A percentile compares a stretch with the other conserved stretches of the same genome.
phyloP scores from a whole-genome alignment of 1,284 basidiomycete genomes.

The Hemileia vastatrix region DNA sequence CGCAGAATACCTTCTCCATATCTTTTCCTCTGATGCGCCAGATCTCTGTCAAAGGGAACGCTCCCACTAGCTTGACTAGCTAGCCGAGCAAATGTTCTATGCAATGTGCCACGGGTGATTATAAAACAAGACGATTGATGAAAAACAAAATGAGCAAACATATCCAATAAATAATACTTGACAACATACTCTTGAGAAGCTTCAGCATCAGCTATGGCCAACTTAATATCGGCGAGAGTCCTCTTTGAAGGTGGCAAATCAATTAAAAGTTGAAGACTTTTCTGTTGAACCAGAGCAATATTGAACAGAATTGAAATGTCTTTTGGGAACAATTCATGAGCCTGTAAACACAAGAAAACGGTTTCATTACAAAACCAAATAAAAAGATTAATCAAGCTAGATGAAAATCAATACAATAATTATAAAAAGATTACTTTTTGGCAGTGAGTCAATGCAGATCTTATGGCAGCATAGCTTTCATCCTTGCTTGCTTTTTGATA shows the following conservation, averaged over 20 bases:
- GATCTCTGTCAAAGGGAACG: conserved; percentile 72
- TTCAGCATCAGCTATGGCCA: conserved; percentile 68
- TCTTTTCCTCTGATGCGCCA: conserved; percentile 74
- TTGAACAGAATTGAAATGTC: conserved; percentile 86
- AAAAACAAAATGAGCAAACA: neutral
- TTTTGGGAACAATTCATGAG: conserved; percentile 64
- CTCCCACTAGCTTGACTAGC: conserved; percentile 60
- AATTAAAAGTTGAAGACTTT: conserved; percentile 77
- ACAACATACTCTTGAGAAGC: conserved; percentile 69
- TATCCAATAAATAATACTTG: neutral
- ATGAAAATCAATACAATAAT: neutral
- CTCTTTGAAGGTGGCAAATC: conserved; percentile 63
- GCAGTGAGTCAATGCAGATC: conserved; percentile 65
- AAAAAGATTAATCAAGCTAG: conserved; percentile 1
- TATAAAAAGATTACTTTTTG: conserved; percentile 53
- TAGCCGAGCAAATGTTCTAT: conserved; percentile 68
- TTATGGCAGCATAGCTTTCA: conserved; percentile 67
- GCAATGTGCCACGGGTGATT: neutral
- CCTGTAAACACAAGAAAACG: conserved; percentile 50
- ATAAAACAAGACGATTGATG: too few relatives aligned
- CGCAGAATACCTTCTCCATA: conserved; percentile 76
- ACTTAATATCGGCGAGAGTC: conserved; percentile 64
- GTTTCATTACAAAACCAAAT: neutral
- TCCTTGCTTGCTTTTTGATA: conserved; percentile 83
- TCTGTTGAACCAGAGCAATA: conserved; percentile 92